A percentile compares a stretch with the other conserved stretches of the same genome.
These are phyloP conservation scores for Penicillium sp. DNA, from an alignment of 2,329 filamentous ascomycete species.

Conservation along the genomic window DNA sequence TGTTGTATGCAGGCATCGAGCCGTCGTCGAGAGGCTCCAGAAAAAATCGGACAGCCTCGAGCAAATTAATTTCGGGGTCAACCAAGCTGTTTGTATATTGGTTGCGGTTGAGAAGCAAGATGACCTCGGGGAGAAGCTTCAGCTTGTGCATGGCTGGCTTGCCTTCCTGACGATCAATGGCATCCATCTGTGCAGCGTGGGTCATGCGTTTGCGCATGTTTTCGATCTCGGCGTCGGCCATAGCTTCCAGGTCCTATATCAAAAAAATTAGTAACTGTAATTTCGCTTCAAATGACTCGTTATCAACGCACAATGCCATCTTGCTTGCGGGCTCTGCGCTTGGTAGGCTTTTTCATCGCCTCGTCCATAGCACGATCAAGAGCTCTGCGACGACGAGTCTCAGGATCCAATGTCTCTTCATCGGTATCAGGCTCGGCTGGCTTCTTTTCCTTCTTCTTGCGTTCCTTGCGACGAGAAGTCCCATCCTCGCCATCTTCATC, in stretches of 20 bases:
- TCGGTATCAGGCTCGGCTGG: slow-evolving; percentile 59
- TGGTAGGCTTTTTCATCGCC: slow-evolving; percentile 78
- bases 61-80: slow-evolving; percentile 91
- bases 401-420: slow-evolving; percentile 79
- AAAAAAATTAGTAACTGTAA: slow-evolving; percentile 13
- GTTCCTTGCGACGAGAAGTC: slow-evolving; percentile 56
- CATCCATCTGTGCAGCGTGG: slow-evolving; percentile 83
- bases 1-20: slow-evolving; percentile 92
- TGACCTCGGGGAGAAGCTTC: slow-evolving; percentile 88
- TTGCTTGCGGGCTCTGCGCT: slow-evolving; percentile 73
- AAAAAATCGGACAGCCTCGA: slow-evolving; percentile 96
- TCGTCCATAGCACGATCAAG: slow-evolving; percentile 87
- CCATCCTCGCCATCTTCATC: slow-evolving; percentile 57
- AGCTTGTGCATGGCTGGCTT: slow-evolving; percentile 90
- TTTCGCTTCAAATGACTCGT: neutral
- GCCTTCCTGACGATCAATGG: slow-evolving; percentile 75
- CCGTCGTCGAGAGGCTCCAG: slow-evolving; percentile 94
- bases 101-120: slow-evolving; percentile 85
- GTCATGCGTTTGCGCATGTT: slow-evolving; percentile 90
- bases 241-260: slow-evolving; percentile 79
- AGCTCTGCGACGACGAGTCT: slow-evolving; percentile 80
- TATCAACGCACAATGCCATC: slow-evolving; percentile 75
- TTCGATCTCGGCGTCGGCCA: slow-evolving; percentile 87
- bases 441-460: slow-evolving; percentile 54
- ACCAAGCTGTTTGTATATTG: slow-evolving; percentile 79